Evolutionary conservation across 805 yeast genomes (phyloP).

Genomic region (Candida quercuum): DNA sequence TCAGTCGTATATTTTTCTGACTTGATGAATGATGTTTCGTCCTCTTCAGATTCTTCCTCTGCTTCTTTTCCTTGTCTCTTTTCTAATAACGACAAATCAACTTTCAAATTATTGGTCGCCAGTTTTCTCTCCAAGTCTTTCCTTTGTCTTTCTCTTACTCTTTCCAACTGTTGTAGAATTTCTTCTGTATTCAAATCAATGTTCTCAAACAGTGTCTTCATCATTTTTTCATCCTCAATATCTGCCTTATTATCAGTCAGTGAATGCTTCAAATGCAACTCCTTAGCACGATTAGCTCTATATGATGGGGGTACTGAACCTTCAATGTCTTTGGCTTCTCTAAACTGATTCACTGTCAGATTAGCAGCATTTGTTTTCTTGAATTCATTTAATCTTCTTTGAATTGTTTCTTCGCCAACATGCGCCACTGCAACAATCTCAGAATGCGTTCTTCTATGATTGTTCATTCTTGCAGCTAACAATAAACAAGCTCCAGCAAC

Average conservation of each 20-base stretch:
- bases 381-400: conserved; percentile 85
- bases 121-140: conserved; percentile 14
- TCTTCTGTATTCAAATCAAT: conserved; percentile 20
- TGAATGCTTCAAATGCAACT: background rate
- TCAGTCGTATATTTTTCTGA: conserved; percentile 5
- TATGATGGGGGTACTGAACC: conserved; percentile 80
- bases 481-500: conserved; percentile 95
- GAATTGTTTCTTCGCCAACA: conserved; percentile 91
- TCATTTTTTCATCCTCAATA: conserved; percentile 13
- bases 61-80: conserved; percentile 2
- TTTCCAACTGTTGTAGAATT: conserved; percentile 23
- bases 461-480: conserved; percentile 95
- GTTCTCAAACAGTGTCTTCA: conserved; percentile 11
- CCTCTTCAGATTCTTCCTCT: background rate
- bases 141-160: conserved; percentile 23
- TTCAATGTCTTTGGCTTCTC: conserved; percentile 36
- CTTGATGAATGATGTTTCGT: conserved; percentile 11
- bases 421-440: conserved; percentile 95
- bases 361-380: conserved; percentile 68
- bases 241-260: conserved; percentile 12
- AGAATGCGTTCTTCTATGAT: conserved; percentile 82
- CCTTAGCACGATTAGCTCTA: conserved; percentile 51
- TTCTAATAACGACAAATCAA: conserved; percentile 5
- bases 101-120: conserved; percentile 19
- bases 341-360: conserved; percentile 68